phyloP scores from a whole-genome alignment of 768 basidiomycete species.

The Mycena alexandri region DNA sequence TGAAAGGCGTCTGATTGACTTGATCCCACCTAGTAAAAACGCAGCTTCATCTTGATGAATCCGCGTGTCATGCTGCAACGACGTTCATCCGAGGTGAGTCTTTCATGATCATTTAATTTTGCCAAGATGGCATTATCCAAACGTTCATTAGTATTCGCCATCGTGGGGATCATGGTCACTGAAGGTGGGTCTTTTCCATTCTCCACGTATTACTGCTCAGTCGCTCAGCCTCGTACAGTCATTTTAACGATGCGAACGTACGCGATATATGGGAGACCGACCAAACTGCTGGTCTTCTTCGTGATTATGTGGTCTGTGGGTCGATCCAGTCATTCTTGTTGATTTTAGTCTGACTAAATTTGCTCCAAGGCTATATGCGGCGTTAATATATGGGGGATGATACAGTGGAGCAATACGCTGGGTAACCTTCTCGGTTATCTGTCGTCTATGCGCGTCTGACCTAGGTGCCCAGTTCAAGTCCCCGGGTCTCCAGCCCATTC shows the following conservation, averaged over 20 bases:
- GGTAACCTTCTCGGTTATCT: not conserved
- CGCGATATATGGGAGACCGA: constrained; percentile 11
- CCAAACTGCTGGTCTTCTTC: not conserved
- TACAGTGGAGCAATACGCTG: constrained; percentile 3
- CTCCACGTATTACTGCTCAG: not conserved
- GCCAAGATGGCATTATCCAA: not conserved
- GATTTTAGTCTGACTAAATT: not conserved
- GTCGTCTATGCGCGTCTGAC: not conserved
- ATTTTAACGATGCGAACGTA: constrained; percentile 22
- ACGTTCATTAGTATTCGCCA: constrained; percentile 5
- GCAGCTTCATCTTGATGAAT: not conserved
- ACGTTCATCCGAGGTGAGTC: constrained; percentile 15
- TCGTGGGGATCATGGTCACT: constrained; percentile 7
- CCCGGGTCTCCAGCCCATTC: not conserved
- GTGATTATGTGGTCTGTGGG: constrained; percentile 20
- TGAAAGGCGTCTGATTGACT: not conserved
- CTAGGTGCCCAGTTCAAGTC: not conserved
- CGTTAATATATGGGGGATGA: constrained; percentile 15
- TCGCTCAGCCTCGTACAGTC: constrained; percentile 8
- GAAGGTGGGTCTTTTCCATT: not conserved
- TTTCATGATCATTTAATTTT: not conserved
- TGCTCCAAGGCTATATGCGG: constrained; percentile 4
- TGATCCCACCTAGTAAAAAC: constrained; percentile 11
- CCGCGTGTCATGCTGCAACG: constrained; percentile 1
- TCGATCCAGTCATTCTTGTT: not conserved